phyloP scores from a whole-genome alignment of 2,329 filamentous ascomycete genomes.

The Exserohilum turcica region DNA sequence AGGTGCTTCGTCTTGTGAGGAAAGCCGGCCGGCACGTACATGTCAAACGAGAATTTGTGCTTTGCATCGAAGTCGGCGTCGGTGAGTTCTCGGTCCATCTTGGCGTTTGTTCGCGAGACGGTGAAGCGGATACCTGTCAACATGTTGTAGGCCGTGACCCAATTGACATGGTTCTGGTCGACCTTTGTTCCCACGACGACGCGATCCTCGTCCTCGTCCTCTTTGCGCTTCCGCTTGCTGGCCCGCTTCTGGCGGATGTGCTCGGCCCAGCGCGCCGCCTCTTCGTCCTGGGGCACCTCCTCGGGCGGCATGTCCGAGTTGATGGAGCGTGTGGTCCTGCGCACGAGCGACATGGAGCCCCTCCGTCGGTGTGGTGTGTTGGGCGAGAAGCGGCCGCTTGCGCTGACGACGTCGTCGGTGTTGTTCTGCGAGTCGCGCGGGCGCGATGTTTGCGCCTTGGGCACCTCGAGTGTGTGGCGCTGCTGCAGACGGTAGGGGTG shows the following conservation, averaged over 20 bases:
- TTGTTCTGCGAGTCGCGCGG: slow-evolving; percentile 66
- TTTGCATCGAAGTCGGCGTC: slow-evolving; percentile 91
- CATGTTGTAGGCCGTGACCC: slow-evolving; percentile 99
- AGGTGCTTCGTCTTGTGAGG: slow-evolving; percentile 19
- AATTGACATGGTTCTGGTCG: slow-evolving; percentile 95
- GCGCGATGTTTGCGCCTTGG: slow-evolving; percentile 67
- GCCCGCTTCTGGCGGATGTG: slow-evolving; percentile 89
- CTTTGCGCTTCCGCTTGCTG: slow-evolving; percentile 79
- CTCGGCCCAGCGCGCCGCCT: slow-evolving; percentile 90
- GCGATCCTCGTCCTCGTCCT: slow-evolving; percentile 86
- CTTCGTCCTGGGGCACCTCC: slow-evolving; percentile 84
- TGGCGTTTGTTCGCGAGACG: slow-evolving; percentile 94
- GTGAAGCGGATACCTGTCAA: slow-evolving; percentile 97
- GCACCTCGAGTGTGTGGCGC: slow-evolving; percentile 86
- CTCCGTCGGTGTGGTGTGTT: slow-evolving; percentile 68
- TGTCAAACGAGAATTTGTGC: slow-evolving; percentile 98
- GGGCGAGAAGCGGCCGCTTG: slow-evolving; percentile 83
- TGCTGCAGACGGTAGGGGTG: slow-evolving; percentile 70
- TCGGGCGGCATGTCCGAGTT: slow-evolving; percentile 84
- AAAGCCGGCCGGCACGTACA: slow-evolving; percentile 63
- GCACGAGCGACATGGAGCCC: slow-evolving; percentile 80
- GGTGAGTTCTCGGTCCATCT: slow-evolving; percentile 87
- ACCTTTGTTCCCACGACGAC: slow-evolving; percentile 97
- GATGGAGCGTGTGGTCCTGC: slow-evolving; percentile 81
- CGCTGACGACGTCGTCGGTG: slow-evolving; percentile 65